phyloP scores from a whole-genome alignment of 2,329 filamentous ascomycete species.

The Colletotrichum acutatum region DNA sequence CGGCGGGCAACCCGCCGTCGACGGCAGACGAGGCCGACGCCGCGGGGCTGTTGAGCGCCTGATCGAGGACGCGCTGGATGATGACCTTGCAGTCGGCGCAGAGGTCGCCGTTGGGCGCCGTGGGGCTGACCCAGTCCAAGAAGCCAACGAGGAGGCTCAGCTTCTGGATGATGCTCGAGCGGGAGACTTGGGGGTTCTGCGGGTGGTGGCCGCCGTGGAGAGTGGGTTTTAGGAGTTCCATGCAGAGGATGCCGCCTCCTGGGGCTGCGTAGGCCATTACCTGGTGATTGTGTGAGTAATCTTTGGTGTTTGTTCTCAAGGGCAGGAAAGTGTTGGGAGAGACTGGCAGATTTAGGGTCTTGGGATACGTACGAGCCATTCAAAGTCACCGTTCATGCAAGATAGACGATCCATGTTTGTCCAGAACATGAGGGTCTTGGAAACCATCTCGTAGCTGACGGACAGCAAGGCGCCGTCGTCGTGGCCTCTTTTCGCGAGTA shows the following conservation, averaged over 20 bases:
- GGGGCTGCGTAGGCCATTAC: constrained; percentile 62
- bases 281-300: constrained; percentile 39
- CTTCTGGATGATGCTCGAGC: constrained; percentile 62
- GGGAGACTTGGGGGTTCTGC: constrained; percentile 49
- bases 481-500: constrained; percentile 59
- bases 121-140: constrained; percentile 60
- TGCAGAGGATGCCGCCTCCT: constrained; percentile 60
- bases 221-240: constrained; percentile 58
- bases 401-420: constrained; percentile 59
- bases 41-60: constrained; percentile 54
- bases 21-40: constrained; percentile 17
- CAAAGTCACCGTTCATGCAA: constrained; percentile 54
- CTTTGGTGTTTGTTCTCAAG: too few species aligned
- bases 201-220: constrained; percentile 43
- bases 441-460: constrained; percentile 60
- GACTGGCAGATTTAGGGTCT: too few species aligned
- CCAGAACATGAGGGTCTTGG: constrained; percentile 58
- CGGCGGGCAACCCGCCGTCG: constrained; percentile 26
- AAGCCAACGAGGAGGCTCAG: constrained; percentile 62
- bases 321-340: too few species aligned
- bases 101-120: constrained; percentile 60
- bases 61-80: constrained; percentile 62
- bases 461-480: constrained; percentile 52
- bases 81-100: constrained; percentile 57
- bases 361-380: constrained; percentile 56